These are phyloP conservation scores for Hymenoscyphus infarciens DNA, from an alignment of 2,329 filamentous ascomycete genomes.

Conservation along the genomic window DNA sequence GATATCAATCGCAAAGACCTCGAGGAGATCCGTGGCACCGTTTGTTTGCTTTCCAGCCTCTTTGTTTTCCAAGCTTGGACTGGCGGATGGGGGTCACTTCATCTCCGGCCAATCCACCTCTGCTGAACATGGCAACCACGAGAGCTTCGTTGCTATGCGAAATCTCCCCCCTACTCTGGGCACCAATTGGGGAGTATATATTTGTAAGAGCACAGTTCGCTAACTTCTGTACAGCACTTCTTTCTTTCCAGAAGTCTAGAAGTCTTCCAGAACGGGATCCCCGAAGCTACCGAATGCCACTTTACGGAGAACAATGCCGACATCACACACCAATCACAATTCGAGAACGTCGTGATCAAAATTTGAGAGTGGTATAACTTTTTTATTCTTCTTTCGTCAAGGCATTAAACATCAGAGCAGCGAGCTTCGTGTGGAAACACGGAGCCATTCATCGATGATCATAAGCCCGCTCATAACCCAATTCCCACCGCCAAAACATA, in stretches of 20 bases:
- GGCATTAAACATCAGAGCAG: constrained; percentile 7
- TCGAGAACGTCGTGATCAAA: neutral
- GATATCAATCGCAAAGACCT: neutral
- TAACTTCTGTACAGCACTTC: neutral
- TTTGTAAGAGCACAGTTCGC: neutral
- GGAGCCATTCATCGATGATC: constrained; percentile 15
- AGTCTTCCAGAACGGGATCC: neutral
- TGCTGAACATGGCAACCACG: constrained; percentile 1
- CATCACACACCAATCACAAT: neutral
- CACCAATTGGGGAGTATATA: neutral
- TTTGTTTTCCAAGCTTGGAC: neutral
- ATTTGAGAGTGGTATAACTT: constrained; percentile 19
- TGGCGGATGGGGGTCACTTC: neutral
- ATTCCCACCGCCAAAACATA: neutral
- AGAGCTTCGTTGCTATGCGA: neutral
- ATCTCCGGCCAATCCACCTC: constrained; percentile 1
- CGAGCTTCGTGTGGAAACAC: constrained; percentile 6
- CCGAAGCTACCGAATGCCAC: neutral
- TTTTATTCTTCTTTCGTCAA: constrained; percentile 18
- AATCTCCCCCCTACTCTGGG: neutral
- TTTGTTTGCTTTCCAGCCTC: constrained; percentile 1
- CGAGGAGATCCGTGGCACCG: neutral
- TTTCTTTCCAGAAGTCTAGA: neutral
- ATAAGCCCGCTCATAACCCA: constrained; percentile 13
- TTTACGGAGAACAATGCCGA: neutral